A percentile compares a stretch with the other conserved stretches of the same genome.
phyloP scores from a whole-genome alignment of 441 rosid species.

The Erodium moschatum region DNA sequence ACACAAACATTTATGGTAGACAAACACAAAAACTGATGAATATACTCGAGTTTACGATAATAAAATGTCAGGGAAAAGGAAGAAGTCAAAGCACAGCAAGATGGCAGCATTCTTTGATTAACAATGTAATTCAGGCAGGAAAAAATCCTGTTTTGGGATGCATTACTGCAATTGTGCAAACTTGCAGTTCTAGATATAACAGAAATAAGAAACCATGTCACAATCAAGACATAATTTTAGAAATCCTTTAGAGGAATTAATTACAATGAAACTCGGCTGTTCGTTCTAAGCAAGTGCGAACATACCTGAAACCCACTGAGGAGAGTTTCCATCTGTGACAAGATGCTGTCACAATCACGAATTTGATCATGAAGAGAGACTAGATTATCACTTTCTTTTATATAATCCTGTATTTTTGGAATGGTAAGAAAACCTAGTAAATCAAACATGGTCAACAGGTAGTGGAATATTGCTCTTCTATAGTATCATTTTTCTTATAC shows the following conservation, averaged over 20 bases:
- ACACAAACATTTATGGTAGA: neutral
- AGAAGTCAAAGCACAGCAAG: neutral
- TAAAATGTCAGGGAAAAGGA: neutral
- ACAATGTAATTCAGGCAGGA: too few species aligned
- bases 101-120: neutral
- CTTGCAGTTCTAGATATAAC: neutral
- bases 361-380: slow-evolving; percentile 97
- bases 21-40: neutral
- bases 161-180: neutral
- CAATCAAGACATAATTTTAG: neutral
- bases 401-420: slow-evolving; percentile 61
- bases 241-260: neutral
- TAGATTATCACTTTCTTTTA: slow-evolving; percentile 89
- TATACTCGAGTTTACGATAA: neutral
- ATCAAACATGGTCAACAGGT: neutral
- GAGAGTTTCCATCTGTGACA: slow-evolving; percentile 96
- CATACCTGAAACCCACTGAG: slow-evolving; percentile 93
- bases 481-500: neutral
- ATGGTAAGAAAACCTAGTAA: neutral
- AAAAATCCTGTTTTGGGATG: too few species aligned
- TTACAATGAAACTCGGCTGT: neutral
- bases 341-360: slow-evolving; percentile 81
- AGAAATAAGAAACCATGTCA: neutral
- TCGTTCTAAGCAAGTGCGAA: neutral
- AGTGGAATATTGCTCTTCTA: neutral